A percentile compares a stretch with the other conserved stretches of the same genome.
phyloP scores from a whole-genome alignment of 441 rosid genomes.

The Hura crepitans region DNA sequence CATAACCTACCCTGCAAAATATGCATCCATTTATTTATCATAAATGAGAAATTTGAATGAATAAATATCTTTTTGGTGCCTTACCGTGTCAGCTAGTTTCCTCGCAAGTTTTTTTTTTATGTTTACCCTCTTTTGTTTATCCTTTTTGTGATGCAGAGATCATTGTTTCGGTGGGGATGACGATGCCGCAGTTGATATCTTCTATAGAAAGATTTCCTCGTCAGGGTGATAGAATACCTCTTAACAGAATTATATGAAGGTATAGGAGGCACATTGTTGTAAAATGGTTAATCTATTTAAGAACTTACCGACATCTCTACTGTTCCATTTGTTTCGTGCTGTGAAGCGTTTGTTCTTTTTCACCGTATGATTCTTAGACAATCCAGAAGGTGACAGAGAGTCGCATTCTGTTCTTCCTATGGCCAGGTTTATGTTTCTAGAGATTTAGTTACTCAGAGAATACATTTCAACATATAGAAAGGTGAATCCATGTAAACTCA shows the following conservation, averaged over 20 bases:
- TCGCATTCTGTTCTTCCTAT: neutral
- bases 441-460: neutral
- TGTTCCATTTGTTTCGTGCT: neutral
- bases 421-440: neutral
- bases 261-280: slow-evolving; percentile 8
- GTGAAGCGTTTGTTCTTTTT: neutral
- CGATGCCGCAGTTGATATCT: slow-evolving; percentile 85
- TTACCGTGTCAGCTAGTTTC: neutral
- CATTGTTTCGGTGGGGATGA: slow-evolving; percentile 93
- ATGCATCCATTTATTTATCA: neutral
- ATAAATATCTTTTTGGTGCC: neutral
- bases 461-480: neutral
- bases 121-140: neutral
- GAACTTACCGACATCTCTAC: neutral
- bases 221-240: slow-evolving; percentile 50
- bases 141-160: slow-evolving; percentile 60
- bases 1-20: neutral
- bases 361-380: neutral
- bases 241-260: slow-evolving; percentile 47
- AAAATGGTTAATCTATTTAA: neutral
- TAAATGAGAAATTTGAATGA: neutral
- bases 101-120: neutral
- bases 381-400: neutral
- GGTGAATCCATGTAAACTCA: neutral
- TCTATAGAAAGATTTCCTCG: slow-evolving; percentile 44